A percentile compares a stretch with the other conserved stretches of the same genome.
Evolutionary conservation across 306 rosid genomes (phyloP).

Genomic region (Citrullus colocynthis): DNA sequence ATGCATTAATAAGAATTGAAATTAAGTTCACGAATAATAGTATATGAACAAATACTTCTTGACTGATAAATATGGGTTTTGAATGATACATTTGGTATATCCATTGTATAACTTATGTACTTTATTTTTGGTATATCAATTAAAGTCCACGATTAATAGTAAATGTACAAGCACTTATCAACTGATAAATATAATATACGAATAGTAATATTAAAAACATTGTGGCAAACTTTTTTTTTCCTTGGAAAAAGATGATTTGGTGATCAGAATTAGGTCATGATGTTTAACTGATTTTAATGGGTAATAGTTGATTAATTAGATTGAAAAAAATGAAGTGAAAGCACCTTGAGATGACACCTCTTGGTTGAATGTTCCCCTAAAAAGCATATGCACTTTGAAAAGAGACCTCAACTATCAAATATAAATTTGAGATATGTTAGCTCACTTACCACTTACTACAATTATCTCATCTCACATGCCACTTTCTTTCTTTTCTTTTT

Average conservation of each 20-base stretch:
- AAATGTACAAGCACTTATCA: too few species aligned
- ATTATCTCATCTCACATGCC: not conserved
- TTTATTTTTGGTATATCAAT: too few species aligned
- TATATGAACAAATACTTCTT: too few species aligned
- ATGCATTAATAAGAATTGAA: too few species aligned
- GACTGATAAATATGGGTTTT: too few species aligned
- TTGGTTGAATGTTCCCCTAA: not conserved
- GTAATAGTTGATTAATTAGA: not conserved
- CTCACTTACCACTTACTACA: not conserved
- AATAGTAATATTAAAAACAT: not conserved
- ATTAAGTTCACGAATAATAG: too few species aligned
- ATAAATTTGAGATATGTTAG: not conserved
- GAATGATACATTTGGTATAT: too few species aligned
- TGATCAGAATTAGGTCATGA: not conserved
- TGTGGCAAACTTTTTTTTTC: not conserved
- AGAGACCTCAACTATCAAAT: not conserved
- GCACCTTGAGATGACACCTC: not conserved
- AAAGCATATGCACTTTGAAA: slow-evolving; percentile 3
- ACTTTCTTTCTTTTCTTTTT: not conserved
- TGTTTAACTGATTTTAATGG: not conserved
- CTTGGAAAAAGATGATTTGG: not conserved
- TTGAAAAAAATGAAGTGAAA: not conserved
- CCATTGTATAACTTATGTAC: too few species aligned
- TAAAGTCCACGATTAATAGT: too few species aligned
- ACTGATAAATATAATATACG: too few species aligned